phyloP scores from a whole-genome alignment of 2,329 filamentous ascomycete species.

The Verticillium klebahnii region DNA sequence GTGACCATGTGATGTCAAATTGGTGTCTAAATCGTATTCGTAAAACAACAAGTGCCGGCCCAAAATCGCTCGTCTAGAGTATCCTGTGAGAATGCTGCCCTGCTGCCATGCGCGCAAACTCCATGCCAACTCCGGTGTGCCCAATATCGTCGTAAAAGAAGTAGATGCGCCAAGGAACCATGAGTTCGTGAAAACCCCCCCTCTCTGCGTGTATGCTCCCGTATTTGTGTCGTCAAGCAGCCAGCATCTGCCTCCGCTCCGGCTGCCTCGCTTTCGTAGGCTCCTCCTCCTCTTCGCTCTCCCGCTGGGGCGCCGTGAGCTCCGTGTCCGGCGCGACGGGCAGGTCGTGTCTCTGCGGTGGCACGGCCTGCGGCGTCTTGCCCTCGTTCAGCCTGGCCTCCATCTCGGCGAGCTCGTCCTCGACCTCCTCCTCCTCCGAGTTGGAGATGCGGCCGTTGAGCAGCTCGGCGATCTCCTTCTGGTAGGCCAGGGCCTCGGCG shows the following conservation, averaged over 20 bases:
- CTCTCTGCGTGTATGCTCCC: neutral
- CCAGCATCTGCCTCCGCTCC: conserved; percentile 36
- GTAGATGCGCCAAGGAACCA: neutral
- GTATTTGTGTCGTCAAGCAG: conserved; percentile 18
- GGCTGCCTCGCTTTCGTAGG: conserved; percentile 14
- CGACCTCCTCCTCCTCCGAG: conserved; percentile 95
- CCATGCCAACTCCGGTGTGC: neutral
- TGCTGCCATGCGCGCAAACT: neutral
- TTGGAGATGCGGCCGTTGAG: conserved; percentile 84
- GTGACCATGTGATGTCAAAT: neutral
- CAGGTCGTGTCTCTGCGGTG: conserved; percentile 11
- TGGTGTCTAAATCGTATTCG: neutral
- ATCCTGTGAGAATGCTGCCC: neutral
- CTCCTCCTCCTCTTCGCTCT: conserved; percentile 11
- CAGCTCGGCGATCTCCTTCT: conserved; percentile 91
- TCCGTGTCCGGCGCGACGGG: conserved; percentile 25
- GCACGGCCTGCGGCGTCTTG: conserved; percentile 2
- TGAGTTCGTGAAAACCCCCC: neutral
- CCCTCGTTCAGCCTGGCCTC: conserved; percentile 36
- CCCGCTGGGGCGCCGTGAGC: conserved; percentile 21
- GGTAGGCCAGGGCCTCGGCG: conserved; percentile 86
- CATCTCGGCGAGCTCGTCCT: conserved; percentile 85
- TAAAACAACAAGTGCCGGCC: neutral
- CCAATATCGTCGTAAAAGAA: neutral
- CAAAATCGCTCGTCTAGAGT: neutral